Base-by-base conservation (phyloP, 768 basidiomycete species). In the Boletus subcaerulescens region DNA sequence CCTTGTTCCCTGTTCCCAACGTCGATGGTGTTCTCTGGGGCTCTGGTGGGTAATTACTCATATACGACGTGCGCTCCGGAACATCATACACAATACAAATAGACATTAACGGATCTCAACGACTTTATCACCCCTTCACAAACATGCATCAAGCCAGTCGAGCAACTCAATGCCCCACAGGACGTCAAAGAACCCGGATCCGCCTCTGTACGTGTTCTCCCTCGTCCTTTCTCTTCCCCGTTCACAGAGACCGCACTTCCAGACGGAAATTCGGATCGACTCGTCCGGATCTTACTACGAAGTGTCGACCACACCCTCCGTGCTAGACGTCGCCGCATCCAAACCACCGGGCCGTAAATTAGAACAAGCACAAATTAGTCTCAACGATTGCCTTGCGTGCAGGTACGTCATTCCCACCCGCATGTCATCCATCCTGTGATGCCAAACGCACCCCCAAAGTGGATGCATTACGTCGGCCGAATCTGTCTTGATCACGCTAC, bases 381-480 rank as follows among this genome's bases (percentile, higher is more conserved):
- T 99, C 63, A 98, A 97, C 60, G 97, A 99, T 68, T 99, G 97
- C 74, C 78, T 99, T 44, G 97, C 97, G 24, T 98, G 97, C 80
- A 97, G 93, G 95, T 92, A 65, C 49, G 87, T 76, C 40, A 18
- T 50, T 49, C 26, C 75, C 40, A 22, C 48, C 49, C 31, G 14
- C 4, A 11, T 24, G 36, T 5, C 29, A 22, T 32, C 12, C 22
- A 15, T 53, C 14, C 42, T 35, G 43, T 52, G 46, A n/a, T 18
- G 15, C 26, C 45, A 20, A 17, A 26, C 48, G 53, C 29, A 71
- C 59, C 36, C 26, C 13, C 26, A n/a, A 60, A 97, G 96, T 56
- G 97, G 97, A 3, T 99, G 97, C 66, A 98, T 99, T 63, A 99
- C 97, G 4, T 98, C 96, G 38, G 96, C 96, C 22, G 96, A 99